Evolutionary conservation across 2,329 filamentous ascomycete genomes (phyloP), one percentile per base, ranked within the genome.

Genomic region (Teratosphaeria pseudoeucalypti): DNA sequence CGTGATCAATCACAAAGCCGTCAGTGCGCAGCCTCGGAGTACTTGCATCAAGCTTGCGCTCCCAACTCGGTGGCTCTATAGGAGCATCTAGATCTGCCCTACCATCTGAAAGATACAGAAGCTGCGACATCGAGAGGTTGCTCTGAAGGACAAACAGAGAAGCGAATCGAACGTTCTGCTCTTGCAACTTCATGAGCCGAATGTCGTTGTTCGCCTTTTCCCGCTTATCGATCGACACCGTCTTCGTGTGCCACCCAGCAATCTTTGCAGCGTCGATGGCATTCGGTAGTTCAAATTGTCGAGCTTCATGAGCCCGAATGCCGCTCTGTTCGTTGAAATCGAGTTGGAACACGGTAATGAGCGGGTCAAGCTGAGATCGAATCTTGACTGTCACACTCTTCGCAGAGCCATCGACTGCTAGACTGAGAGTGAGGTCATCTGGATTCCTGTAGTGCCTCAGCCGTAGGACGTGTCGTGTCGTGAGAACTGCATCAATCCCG

Each of bases 371-470:
- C 34, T 9, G 14, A 6, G 53, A 54, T 19, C 27, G 12, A 2
- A 54, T 26, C 2, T 32, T 32, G 16, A 54, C 34, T 6, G n/a
- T n/a, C 1, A 32, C 27, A n/a, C 6, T 54, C 27, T 54, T 2
- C 23, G 14, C 7, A 7, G 12, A 32, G 27, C n/a, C 53, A 54
- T 32, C 27, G 26, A 32, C 9, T 26, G 19, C 16, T 16, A 54
- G 19, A 26, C 19, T 23, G 16, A 54, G 34, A 19, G 23, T 54
- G 6, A 54, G 16, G 12, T 54, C 53, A 32, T 54, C 53, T n/a
- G 53, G 53, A 37, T 12, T 54, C 52, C 80, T 75, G 65, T 79
- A 85, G 71, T 86, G 83, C 54, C 73, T 73, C 75, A 81, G 80
- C 7, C 77, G 76, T 2, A 81, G 62, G 29, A 78, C 64, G 52